Percentiles rank a stretch among this genome's conserved stretches.
Evolutionary conservation across 2,329 filamentous ascomycete genomes (phyloP).

Genomic region (Westerdykella aurantiaca): DNA sequence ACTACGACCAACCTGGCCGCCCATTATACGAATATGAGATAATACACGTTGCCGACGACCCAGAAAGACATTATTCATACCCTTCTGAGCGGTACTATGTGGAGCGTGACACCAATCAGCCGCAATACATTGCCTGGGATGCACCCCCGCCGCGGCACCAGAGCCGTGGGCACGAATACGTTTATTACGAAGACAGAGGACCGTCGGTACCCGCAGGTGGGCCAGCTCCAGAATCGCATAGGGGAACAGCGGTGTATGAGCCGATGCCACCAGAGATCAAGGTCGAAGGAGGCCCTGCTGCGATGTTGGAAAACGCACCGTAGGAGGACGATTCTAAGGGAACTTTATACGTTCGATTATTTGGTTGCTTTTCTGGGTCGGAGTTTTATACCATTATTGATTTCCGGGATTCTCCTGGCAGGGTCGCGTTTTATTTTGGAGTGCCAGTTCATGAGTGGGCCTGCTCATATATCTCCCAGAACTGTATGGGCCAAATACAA

Average conservation of each 20-base stretch:
- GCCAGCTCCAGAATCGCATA: constrained; percentile 19
- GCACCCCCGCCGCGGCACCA: constrained; percentile 21
- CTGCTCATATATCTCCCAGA: no score
- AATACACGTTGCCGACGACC: constrained; percentile 26
- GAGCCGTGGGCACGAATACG: constrained; percentile 21
- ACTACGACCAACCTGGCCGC: constrained; percentile 30
- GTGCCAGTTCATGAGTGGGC: no score
- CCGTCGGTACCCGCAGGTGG: constrained; percentile 13
- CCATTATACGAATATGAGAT: constrained; percentile 27
- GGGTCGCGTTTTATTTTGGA: no score
- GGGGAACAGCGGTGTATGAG: constrained; percentile 13
- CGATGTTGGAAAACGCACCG: no score
- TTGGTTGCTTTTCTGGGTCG: no score
- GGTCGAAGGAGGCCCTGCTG: neutral
- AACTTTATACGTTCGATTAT: no score
- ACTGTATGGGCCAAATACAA: no score
- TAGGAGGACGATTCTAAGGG: no score
- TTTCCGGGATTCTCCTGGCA: no score
- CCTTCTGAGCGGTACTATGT: constrained; percentile 18
- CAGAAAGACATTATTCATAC: constrained; percentile 15
- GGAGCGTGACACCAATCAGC: constrained; percentile 20
- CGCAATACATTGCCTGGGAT: constrained; percentile 29
- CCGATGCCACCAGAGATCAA: constrained; percentile 9
- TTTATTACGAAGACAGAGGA: constrained; percentile 31
- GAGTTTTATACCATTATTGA: no score